Percentiles rank a stretch among this genome's conserved stretches.
Evolutionary conservation across 225 moss, liverwort and hornwort genomes (phyloP).

Genomic region (Marchantia paleacea): DNA sequence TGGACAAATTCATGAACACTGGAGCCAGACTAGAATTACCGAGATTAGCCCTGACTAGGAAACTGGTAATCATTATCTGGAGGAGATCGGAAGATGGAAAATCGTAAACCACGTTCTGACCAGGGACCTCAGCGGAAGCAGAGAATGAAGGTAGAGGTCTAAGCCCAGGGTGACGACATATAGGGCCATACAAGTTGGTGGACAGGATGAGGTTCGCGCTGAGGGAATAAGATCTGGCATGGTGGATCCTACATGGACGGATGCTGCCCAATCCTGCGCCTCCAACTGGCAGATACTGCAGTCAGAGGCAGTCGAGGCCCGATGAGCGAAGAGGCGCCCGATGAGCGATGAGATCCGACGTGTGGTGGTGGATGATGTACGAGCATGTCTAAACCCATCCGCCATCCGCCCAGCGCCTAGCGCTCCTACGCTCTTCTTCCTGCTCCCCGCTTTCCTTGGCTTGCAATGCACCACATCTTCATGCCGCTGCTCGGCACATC

Average conservation of each 20-base stretch:
- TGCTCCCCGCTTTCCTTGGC: conserved; percentile 2
- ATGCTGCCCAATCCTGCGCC: background rate
- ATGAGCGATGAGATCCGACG: background rate
- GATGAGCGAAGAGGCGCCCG: background rate
- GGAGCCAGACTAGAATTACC: too few species aligned
- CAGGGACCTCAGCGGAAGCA: too few species aligned
- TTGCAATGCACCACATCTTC: conserved; percentile 20
- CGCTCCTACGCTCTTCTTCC: background rate
- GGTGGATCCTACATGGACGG: background rate
- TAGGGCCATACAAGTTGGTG: background rate
- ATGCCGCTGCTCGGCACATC: background rate
- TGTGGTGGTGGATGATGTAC: conserved; percentile 15
- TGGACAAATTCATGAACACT: too few species aligned
- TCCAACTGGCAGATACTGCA: background rate
- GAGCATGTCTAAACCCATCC: background rate
- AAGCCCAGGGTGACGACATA: too few species aligned
- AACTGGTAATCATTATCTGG: too few species aligned
- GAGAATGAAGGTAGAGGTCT: too few species aligned
- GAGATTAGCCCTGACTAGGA: too few species aligned
- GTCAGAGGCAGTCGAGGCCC: background rate
- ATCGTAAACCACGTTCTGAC: too few species aligned
- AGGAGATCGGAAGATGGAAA: too few species aligned
- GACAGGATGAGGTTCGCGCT: background rate
- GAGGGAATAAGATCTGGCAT: background rate
- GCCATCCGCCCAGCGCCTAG: background rate